These are phyloP conservation scores for Neurospora sp. DNA, from an alignment of 495 filamentous ascomycete genomes.

Conservation along the genomic window DNA sequence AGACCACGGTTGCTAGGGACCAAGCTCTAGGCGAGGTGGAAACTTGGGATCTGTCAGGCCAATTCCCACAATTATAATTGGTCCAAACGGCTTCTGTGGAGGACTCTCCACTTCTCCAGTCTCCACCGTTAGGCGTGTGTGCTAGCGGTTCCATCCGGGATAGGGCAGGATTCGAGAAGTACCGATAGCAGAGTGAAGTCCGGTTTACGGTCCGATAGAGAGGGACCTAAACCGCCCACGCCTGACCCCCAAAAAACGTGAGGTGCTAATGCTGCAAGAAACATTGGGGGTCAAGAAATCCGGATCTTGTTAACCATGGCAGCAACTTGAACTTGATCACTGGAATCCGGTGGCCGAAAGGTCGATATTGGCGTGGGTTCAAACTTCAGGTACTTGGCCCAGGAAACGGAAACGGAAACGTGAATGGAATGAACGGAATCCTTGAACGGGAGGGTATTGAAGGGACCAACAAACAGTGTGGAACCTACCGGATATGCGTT, in stretches of 20 bases:
- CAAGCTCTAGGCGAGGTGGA: not conserved
- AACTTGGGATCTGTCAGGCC: not conserved
- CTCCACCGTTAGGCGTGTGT: not conserved
- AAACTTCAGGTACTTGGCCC: not conserved
- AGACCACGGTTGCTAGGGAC: not conserved
- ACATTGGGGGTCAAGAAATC: not conserved
- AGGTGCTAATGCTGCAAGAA: not conserved
- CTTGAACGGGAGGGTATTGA: not conserved
- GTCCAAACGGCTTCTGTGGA: not conserved
- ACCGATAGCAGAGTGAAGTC: not conserved
- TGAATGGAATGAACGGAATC: not conserved
- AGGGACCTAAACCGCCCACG: not conserved
- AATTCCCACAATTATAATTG: not conserved
- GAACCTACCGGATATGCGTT: not conserved
- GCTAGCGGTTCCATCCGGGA: not conserved
- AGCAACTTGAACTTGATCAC: too few species aligned
- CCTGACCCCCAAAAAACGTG: not conserved
- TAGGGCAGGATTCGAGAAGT: not conserved
- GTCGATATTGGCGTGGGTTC: not conserved
- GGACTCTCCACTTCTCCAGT: not conserved
- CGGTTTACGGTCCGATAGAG: not conserved
- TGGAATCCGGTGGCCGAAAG: not conserved
- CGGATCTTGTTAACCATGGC: not conserved
- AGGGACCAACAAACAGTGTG: not conserved
- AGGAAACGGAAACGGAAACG: not conserved